Base-by-base conservation (phyloP, 208 protist species). In the Herpetomonas samuelpessoai region DNA sequence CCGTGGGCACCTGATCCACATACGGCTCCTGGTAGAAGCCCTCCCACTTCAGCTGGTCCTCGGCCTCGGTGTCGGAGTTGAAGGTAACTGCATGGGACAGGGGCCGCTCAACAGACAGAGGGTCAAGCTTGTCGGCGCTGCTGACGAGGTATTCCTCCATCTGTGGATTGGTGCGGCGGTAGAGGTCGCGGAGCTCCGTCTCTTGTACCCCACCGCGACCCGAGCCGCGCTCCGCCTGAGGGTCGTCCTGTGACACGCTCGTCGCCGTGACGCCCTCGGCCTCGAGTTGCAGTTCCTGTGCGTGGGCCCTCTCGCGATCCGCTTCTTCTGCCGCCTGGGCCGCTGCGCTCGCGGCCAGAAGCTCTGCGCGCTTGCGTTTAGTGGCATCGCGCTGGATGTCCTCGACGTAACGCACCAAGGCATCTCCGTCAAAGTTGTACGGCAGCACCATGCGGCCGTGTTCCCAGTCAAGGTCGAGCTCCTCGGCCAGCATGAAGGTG, bases 31-130 rank as follows among this genome's bases (percentile, higher is more conserved):
- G 69, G 67, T 96, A 86, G 68, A 96, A 95, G 54, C 91, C 91
- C 65, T 94, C 88, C 88, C 91, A 96, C 45, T 76, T 76, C 28
- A 96, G 77, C 67, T 94, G 85, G 46, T 95, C 74, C 38, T 88
- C 81, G 22, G 86, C 88, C 70, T 96, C 91, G 14, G 62, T 76
- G 49, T 96, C 88, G 48, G 81, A 91, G 74, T 90, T 92, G 57
- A 96, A 96, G 7, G 78, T 85, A 25, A 92, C 75, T 39, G 84
- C 78, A 64, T 94, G 86, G 9, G 71, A 66, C 0, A 96, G 78
- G 18, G 91, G 91, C 10, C 85, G 82, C 76, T 96, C 88, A 7
- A 93, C 85, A 31, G 76, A 80, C 16, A 96, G 76, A 25, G 66
- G 62, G 54, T 96, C 91, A 22, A 88, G 65, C 4, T 21, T 30